Evolutionary conservation across 371 early-diverging fungal species (phyloP).

Genomic region (Mucor indicus): DNA sequence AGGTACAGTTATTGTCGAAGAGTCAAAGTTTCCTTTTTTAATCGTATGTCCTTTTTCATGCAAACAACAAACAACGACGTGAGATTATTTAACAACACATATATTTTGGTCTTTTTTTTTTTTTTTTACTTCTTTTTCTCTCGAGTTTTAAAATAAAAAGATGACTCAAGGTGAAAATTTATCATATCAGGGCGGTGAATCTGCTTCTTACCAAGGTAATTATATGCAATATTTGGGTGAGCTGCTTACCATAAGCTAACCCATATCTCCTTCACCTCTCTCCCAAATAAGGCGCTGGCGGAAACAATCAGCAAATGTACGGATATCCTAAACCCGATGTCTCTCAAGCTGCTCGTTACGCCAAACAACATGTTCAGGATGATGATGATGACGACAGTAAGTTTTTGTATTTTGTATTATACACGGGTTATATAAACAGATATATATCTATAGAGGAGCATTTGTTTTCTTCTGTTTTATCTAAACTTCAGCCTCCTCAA

Average conservation of each 20-base stretch:
- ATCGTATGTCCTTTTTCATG: too few relatives aligned
- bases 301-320: neutral
- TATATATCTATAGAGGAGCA: conserved; percentile 24
- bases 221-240: neutral
- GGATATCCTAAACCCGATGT: conserved; percentile 22
- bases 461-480: conserved; percentile 29
- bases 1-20: too few relatives aligned
- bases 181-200: conserved; percentile 4
- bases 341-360: conserved; percentile 28
- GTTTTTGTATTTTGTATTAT: neutral
- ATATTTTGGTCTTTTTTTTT: too few relatives aligned
- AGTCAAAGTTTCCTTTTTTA: too few relatives aligned
- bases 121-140: too few relatives aligned
- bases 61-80: too few relatives aligned
- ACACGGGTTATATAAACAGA: neutral
- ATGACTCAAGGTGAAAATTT: too few relatives aligned
- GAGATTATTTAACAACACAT: too few relatives aligned
- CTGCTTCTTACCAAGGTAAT: conserved; percentile 23
- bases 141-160: too few relatives aligned
- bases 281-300: neutral
- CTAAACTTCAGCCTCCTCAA: conserved; percentile 16
- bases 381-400: conserved; percentile 20
- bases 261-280: too few relatives aligned
- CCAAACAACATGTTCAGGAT: conserved; percentile 27
- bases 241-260: neutral